Conservation (phyloP, 768 basidiomycete species). For the Lactarius trivialis region DNA sequence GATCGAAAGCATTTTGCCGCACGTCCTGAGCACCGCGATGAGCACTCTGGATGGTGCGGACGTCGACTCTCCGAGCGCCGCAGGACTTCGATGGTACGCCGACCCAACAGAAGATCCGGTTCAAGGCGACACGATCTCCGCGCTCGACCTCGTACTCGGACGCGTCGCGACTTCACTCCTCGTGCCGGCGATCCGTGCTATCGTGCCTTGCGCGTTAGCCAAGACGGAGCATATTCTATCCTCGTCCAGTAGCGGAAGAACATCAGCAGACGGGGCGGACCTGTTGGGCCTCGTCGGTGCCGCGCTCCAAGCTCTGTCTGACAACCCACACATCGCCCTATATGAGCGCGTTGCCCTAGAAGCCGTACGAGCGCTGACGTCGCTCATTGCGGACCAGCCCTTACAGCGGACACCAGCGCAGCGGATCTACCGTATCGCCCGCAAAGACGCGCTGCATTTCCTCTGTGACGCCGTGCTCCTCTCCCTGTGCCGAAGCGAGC, state of each 20-base stretch:
- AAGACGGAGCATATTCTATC: slow-evolving; percentile 2
- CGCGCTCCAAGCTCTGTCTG: not conserved
- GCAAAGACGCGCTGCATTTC: slow-evolving; percentile 17
- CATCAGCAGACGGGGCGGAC: not conserved
- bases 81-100: not conserved
- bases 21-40: not conserved
- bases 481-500: not conserved
- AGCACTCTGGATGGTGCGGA: not conserved
- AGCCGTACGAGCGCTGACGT: slow-evolving; percentile 10
- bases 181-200: slow-evolving; percentile 8
- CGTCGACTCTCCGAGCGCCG: not conserved
- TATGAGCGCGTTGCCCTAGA: slow-evolving; percentile 9
- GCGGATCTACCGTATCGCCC: slow-evolving; percentile 12
- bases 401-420: not conserved
- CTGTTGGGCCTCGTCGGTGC: not conserved
- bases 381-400: not conserved
- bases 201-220: slow-evolving; percentile 10
- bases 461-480: slow-evolving; percentile 9
- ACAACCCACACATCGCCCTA: not conserved
- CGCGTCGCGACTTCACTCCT: not conserved
- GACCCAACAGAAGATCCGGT: not conserved
- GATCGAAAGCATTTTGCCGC: not conserved
- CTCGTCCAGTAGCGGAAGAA: not conserved
- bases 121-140: not conserved
- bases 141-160: slow-evolving; percentile 4